Conservation (phyloP, 225 moss, liverwort and hornwort genomes). For the Polytrichum formosum region DNA sequence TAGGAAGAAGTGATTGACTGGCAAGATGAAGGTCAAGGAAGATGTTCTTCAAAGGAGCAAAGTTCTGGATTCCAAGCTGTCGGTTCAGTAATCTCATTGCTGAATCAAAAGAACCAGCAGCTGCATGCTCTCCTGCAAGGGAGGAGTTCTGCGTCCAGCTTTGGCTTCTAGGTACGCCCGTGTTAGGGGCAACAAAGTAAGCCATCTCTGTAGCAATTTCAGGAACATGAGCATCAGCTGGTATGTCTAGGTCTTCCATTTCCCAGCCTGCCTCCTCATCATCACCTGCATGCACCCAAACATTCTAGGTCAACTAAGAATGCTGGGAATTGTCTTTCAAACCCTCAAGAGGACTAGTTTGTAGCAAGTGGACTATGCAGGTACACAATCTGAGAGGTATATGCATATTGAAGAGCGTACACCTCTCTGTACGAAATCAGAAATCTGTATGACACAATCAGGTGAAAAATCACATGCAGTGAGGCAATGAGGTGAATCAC, state of each 20-base stretch:
- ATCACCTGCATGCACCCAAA: conserved; percentile 39
- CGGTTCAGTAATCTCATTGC: conserved; percentile 81
- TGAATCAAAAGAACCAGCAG: conserved; percentile 88
- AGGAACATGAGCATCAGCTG: conserved; percentile 52
- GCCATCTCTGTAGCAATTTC: conserved; percentile 48
- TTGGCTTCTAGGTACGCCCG: conserved; percentile 76
- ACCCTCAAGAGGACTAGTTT: too few relatives aligned
- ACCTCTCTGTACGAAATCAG: too few relatives aligned
- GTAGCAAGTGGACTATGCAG: too few relatives aligned
- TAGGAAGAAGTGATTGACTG: conserved; percentile 76
- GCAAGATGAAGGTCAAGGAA: conserved; percentile 78
- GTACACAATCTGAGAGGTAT: too few relatives aligned
- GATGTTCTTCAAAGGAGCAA: conserved; percentile 54
- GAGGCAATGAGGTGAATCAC: too few relatives aligned
- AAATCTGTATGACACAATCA: too few relatives aligned
- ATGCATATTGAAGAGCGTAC: too few relatives aligned
- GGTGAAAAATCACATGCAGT: too few relatives aligned
- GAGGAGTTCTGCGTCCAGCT: conserved; percentile 89
- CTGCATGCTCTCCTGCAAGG: conserved; percentile 89
- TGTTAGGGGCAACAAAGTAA: conserved; percentile 69
- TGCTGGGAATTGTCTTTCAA: too few relatives aligned
- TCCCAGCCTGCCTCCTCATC: conserved; percentile 97
- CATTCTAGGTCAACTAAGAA: not conserved
- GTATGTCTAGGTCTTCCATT: conserved; percentile 93
- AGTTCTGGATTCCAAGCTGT: conserved; percentile 81